Conservation (phyloP, 192 early-diverging fungal species). For the Coemansia umbellata region DNA sequence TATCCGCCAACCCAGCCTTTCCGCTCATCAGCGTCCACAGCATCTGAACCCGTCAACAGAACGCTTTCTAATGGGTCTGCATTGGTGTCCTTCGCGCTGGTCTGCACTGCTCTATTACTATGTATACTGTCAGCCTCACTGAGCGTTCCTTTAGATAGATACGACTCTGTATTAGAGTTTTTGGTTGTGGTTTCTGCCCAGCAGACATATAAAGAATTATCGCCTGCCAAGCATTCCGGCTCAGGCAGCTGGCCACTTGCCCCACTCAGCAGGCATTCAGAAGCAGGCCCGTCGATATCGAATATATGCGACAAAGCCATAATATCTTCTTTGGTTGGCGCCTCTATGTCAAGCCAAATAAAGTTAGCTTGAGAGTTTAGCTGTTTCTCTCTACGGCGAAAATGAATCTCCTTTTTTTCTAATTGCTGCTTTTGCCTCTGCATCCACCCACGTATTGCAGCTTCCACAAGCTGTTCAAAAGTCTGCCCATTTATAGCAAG, state of each 20-base stretch:
- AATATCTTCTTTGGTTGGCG: constrained; percentile 20
- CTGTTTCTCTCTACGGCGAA: background rate
- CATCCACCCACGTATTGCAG: background rate
- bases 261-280: constrained; percentile 3
- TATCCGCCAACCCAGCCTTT: constrained; percentile 33
- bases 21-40: no score
- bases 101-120: no score
- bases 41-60: no score
- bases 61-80: no score
- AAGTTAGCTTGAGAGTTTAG: background rate
- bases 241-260: background rate
- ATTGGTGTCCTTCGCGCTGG: no score
- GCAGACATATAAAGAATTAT: constrained; percentile 26
- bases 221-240: constrained; percentile 15
- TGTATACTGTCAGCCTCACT: no score
- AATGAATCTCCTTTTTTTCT: background rate
- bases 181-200: constrained; percentile 35
- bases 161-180: constrained; percentile 10
- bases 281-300: constrained; percentile 12
- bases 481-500: constrained; percentile 7
- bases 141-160: constrained; percentile 18
- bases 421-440: background rate
- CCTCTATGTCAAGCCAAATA: constrained; percentile 36
- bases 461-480: constrained; percentile 21
- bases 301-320: constrained; percentile 31